Base-by-base conservation (phyloP, 2,329 filamentous ascomycete species). In the Aspergillus caelatus region DNA sequence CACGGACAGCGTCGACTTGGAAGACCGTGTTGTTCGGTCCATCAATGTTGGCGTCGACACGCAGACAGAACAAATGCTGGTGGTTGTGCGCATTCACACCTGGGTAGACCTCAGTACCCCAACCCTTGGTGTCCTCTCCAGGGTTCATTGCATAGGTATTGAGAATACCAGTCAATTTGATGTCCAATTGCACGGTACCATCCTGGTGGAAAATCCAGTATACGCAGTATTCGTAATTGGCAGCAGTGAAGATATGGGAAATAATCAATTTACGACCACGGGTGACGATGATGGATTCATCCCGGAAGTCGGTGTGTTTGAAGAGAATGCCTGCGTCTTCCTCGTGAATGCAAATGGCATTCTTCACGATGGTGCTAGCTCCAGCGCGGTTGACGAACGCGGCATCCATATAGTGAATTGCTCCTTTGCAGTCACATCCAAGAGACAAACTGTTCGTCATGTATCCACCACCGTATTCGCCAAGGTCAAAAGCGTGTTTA, bases 11-110 rank as follows among this genome's bases (percentile, higher is more conserved):
- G 70, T 97, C 94, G 14, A 90, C 89, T 79, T 94, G 88, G 82
- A 93, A 94, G 63, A 97, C 84, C 0, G 93, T 94, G 77, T 97
- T 97, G 67, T 89, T 85, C 1, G 89, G 87, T 0, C 94, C 94
- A 74, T 97, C 94, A 61, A 97, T 86, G 73, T 94, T 95, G 36
- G 93, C 87, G 75, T 97, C 91, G 50, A 97, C 83, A 48, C 94
- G 91, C 50, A 97, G 82, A 75, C 93, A 97, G 86, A 97, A 97
- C 36, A 97, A 85, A 77, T 97, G 94, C 79, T 97, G 93, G 78
- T 97, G 94, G 81, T 97, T 97, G 81, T 97, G 94, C 0, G 94
- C 94, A 73, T 97, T 96, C 73, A 97, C 93, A 46, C 92, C 89
- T 0, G 92, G 91, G 73, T 94, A 95, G 10, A 97, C 94, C 77